Conservation (phyloP, 2,329 filamentous ascomycete species). For the Acrodontium crateriforme region DNA sequence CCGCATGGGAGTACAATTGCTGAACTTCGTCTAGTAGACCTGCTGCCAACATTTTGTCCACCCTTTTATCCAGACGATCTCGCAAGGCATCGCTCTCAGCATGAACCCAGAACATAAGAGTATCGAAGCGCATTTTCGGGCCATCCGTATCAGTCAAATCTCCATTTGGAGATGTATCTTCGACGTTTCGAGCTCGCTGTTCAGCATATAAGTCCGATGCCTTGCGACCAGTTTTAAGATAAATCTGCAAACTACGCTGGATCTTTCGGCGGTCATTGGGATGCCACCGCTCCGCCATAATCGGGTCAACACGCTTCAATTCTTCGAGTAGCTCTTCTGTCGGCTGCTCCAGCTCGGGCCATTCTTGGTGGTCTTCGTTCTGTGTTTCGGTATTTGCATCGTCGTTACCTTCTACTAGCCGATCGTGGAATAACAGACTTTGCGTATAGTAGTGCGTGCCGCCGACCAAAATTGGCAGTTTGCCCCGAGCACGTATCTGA, state of each 20-base stretch:
- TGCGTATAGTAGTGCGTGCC: constrained; percentile 95
- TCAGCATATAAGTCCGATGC: constrained; percentile 81
- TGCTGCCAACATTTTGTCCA: constrained; percentile 67
- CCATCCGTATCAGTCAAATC: background rate
- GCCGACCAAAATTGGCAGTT: constrained; percentile 78
- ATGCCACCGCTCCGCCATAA: constrained; percentile 86
- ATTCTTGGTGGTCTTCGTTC: constrained; percentile 25
- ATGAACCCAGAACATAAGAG: constrained; percentile 79
- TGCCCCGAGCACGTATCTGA: constrained; percentile 65
- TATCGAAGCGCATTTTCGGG: constrained; percentile 34
- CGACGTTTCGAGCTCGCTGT: constrained; percentile 34
- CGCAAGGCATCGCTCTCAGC: constrained; percentile 55
- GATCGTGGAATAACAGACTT: constrained; percentile 68
- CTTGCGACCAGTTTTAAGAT: constrained; percentile 61
- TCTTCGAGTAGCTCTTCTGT: constrained; percentile 60
- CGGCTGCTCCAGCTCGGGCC: constrained; percentile 57
- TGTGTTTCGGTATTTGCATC: constrained; percentile 23
- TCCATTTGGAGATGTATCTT: constrained; percentile 5
- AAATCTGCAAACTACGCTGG: constrained; percentile 78
- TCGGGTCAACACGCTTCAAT: constrained; percentile 67
- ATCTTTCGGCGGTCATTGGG: constrained; percentile 88
- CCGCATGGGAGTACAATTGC: constrained; percentile 36
- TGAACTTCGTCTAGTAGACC: constrained; percentile 52
- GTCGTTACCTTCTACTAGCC: constrained; percentile 35
- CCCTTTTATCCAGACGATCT: constrained; percentile 57